Conservation (phyloP, 371 early-diverging fungal species). For the Mucor piriformis region DNA sequence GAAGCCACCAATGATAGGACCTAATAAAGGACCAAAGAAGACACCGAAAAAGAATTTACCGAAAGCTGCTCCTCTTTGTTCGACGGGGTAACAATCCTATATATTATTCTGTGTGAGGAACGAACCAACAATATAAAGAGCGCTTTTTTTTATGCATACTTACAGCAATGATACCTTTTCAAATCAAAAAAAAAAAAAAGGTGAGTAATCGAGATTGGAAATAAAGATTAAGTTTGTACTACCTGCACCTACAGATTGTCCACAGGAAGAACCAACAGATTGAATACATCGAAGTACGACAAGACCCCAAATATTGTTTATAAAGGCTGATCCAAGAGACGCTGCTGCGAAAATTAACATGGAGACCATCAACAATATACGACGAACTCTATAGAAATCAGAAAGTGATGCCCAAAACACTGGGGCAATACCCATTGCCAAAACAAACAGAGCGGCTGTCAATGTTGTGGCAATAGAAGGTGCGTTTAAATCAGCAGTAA, state of each 20-base stretch:
- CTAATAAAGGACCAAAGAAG: constrained; percentile 32
- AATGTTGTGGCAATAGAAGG: constrained; percentile 53
- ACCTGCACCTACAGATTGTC: constrained; percentile 68
- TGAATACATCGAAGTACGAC: constrained; percentile 74
- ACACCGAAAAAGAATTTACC: constrained; percentile 55
- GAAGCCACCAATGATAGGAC: constrained; percentile 32
- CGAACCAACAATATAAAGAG: neutral
- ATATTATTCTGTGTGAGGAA: neutral
- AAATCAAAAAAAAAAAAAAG: constrained; percentile 24
- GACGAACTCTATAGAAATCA: constrained; percentile 62
- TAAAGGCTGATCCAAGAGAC: constrained; percentile 70
- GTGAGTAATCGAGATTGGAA: constrained; percentile 1
- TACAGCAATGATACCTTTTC: constrained; percentile 15
- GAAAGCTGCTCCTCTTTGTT: constrained; percentile 37
- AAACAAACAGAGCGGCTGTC: constrained; percentile 58
- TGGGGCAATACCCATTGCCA: constrained; percentile 63
- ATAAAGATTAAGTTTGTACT: constrained; percentile 3
- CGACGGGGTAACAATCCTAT: constrained; percentile 31
- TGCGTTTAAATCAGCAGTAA: constrained; percentile 52
- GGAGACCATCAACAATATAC: constrained; percentile 58
- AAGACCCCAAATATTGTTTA: constrained; percentile 60
- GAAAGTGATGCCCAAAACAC: constrained; percentile 72
- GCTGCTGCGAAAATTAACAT: constrained; percentile 62
- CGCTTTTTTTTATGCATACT: neutral
- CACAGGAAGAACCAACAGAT: constrained; percentile 68